These are phyloP conservation scores for Moesziomyces parantarcticus DNA, from an alignment of 1,284 basidiomycete genomes.

Conservation along the genomic window DNA sequence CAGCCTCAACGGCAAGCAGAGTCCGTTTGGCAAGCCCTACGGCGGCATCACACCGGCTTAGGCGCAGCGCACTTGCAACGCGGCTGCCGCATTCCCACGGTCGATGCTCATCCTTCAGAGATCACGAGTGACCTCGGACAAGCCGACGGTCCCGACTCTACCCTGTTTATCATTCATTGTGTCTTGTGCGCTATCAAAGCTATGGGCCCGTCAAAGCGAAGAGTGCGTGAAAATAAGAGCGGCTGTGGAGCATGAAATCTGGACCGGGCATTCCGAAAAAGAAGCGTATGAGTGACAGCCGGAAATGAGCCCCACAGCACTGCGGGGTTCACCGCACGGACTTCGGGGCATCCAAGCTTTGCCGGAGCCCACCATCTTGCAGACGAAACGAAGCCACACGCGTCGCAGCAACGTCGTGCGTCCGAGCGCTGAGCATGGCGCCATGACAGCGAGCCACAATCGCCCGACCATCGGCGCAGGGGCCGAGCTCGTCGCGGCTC, in stretches of 20 bases:
- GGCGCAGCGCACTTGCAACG: too few relatives aligned
- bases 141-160: too few relatives aligned
- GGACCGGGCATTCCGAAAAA: not conserved
- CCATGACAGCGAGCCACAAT: not conserved
- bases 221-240: too few relatives aligned
- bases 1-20: conserved; percentile 14
- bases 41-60: conserved; percentile 1
- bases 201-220: too few relatives aligned
- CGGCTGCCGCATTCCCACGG: too few relatives aligned
- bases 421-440: not conserved
- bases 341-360: not conserved
- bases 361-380: conserved; percentile 1
- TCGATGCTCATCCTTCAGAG: too few relatives aligned
- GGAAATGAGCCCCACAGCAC: not conserved
- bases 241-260: not conserved
- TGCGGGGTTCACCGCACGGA: not conserved
- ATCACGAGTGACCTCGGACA: too few relatives aligned
- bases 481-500: not conserved
- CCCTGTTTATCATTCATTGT: too few relatives aligned
- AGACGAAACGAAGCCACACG: too few relatives aligned
- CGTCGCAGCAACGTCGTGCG: not conserved
- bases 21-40: conserved; percentile 16
- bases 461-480: not conserved
- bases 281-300: not conserved
- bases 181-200: too few relatives aligned